A percentile compares a stretch with the other conserved stretches of the same genome.
Evolutionary conservation across 305 asterid genomes (phyloP).

Genomic region (Striga hermonthica): DNA sequence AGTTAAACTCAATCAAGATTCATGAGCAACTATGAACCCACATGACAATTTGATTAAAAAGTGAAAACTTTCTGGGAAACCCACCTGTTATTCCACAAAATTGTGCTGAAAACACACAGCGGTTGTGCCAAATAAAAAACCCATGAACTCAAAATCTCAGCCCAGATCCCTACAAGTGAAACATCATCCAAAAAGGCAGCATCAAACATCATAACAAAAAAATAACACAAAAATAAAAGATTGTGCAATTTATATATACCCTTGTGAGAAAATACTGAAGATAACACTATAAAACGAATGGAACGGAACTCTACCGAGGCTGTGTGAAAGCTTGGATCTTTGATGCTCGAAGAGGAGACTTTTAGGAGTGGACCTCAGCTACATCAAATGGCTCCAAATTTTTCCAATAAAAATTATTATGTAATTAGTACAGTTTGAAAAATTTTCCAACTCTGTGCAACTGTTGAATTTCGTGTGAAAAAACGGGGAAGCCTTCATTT

Average conservation of each 20-base stretch:
- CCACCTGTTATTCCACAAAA: slow-evolving; percentile 31
- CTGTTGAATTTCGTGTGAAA: slow-evolving; percentile 31
- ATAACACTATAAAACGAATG: neutral
- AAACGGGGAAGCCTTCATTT: slow-evolving; percentile 12
- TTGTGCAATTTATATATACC: neutral
- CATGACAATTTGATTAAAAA: slow-evolving; percentile 21
- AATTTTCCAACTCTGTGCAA: neutral
- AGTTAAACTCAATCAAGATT: slow-evolving; percentile 14
- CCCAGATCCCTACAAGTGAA: slow-evolving; percentile 4
- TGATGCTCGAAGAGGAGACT: slow-evolving; percentile 25
- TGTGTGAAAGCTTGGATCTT: slow-evolving; percentile 33
- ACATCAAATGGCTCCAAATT: neutral
- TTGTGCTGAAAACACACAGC: neutral
- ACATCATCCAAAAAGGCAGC: neutral
- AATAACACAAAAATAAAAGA: slow-evolving; percentile 5
- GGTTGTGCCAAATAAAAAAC: slow-evolving; percentile 28
- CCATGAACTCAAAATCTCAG: slow-evolving; percentile 27
- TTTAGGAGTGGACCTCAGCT: slow-evolving; percentile 33
- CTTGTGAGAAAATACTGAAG: neutral
- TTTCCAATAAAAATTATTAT: no score
- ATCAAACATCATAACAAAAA: slow-evolving; percentile 2
- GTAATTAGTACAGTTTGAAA: neutral
- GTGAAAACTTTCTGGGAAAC: slow-evolving; percentile 25
- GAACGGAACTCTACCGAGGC: slow-evolving; percentile 2
- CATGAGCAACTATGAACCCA: slow-evolving; percentile 7